A percentile compares a stretch with the other conserved stretches of the same genome.
Evolutionary conservation across 164 flowering plant genomes (phyloP).

Genomic region (Houttuynia cordata): DNA sequence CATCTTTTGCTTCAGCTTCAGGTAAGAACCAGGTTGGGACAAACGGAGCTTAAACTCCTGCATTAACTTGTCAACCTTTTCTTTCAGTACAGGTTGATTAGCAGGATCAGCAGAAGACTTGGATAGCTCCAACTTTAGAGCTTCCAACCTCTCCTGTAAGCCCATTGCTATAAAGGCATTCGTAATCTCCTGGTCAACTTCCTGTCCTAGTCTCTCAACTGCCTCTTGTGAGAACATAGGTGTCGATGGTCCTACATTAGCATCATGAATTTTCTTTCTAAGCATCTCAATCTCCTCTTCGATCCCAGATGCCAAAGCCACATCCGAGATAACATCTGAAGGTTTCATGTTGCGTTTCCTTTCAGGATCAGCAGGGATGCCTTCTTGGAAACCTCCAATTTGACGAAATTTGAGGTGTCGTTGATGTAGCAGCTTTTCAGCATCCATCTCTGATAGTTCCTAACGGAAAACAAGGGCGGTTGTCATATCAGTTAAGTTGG

Average conservation of each 20-base stretch:
- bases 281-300: slow-evolving; percentile 18
- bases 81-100: slow-evolving; percentile 13
- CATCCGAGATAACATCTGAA: slow-evolving; percentile 6
- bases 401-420: slow-evolving; percentile 15
- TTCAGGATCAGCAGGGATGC: slow-evolving; percentile 11
- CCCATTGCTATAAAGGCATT: slow-evolving; percentile 29
- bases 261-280: slow-evolving; percentile 17
- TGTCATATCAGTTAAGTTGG: not conserved
- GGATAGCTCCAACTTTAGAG: slow-evolving; percentile 17
- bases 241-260: slow-evolving; percentile 9
- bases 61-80: slow-evolving; percentile 19
- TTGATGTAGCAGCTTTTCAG: slow-evolving; percentile 10
- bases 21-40: slow-evolving; percentile 4
- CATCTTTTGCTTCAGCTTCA: slow-evolving; percentile 13
- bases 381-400: slow-evolving; percentile 19
- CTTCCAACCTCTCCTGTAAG: slow-evolving; percentile 21
- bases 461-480: not conserved
- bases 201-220: slow-evolving; percentile 19
- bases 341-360: slow-evolving; percentile 16
- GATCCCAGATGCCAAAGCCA: slow-evolving; percentile 5
- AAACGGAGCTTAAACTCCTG: slow-evolving; percentile 16
- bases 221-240: slow-evolving; percentile 10
- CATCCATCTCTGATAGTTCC: slow-evolving; percentile 14
- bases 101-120: slow-evolving; percentile 9
- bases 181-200: slow-evolving; percentile 24